These are phyloP conservation scores for Prunella vulgaris DNA, from an alignment of 257 asterid genomes.

Conservation along the genomic window DNA sequence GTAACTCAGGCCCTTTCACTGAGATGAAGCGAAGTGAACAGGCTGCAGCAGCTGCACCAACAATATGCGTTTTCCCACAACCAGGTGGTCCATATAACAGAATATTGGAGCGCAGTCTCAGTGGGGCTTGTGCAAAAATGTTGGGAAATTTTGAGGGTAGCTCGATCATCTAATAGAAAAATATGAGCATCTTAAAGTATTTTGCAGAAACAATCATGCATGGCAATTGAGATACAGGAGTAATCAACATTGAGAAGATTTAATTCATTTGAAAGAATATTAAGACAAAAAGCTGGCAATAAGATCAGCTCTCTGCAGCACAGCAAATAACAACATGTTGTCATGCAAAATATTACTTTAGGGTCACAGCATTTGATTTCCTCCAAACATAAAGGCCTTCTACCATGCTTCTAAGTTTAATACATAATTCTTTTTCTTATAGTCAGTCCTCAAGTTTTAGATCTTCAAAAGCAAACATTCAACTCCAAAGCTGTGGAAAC, in stretches of 20 bases:
- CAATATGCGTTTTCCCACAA: constrained; percentile 98
- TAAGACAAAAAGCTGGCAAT: constrained; percentile 9
- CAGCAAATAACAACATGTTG: too few relatives aligned
- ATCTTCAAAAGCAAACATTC: not conserved
- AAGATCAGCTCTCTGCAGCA: too few relatives aligned
- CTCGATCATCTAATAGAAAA: constrained; percentile 71
- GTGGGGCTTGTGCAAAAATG: constrained; percentile 83
- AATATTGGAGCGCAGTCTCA: constrained; percentile 91
- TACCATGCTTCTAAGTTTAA: not conserved
- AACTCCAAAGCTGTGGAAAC: not conserved
- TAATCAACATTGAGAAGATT: not conserved
- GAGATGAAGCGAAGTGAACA: constrained; percentile 93
- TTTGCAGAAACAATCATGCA: constrained; percentile 2
- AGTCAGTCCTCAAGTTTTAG: not conserved
- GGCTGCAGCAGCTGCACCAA: constrained; percentile 97
- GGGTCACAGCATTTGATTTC: not conserved
- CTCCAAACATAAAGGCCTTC: constrained; percentile 5
- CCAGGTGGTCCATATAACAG: constrained; percentile 99
- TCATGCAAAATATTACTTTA: not conserved
- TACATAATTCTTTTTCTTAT: not conserved
- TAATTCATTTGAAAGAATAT: constrained; percentile 9
- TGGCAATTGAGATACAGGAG: not conserved
- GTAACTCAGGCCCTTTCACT: constrained; percentile 96
- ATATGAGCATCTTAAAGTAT: not conserved
- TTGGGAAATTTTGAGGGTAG: constrained; percentile 84